A percentile compares a stretch with the other conserved stretches of the same genome.
Conservation (phyloP, 306 rosid genomes). For the Lathyrus oleraceus region DNA sequence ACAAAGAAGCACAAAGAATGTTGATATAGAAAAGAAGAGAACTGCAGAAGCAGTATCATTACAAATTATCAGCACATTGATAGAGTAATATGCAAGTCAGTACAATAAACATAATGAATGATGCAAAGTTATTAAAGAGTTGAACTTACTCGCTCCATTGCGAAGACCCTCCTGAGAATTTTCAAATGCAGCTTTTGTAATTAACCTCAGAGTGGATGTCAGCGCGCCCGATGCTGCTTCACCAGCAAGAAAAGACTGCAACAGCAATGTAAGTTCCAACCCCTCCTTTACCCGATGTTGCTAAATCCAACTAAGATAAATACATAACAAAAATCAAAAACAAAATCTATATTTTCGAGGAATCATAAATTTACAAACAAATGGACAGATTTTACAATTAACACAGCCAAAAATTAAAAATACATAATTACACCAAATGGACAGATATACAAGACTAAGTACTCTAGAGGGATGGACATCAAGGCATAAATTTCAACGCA, state of each 20-base stretch:
- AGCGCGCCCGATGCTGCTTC: conserved; percentile 80
- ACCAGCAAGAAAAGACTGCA: conserved; percentile 85
- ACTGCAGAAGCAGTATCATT: too few species aligned
- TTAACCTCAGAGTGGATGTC: conserved; percentile 73
- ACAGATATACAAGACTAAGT: too few species aligned
- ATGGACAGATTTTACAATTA: conserved; percentile 55
- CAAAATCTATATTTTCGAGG: not conserved
- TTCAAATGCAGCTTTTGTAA: conserved; percentile 78
- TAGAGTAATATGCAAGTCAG: too few species aligned
- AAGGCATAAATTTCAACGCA: too few species aligned
- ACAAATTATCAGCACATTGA: too few species aligned
- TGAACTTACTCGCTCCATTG: conserved; percentile 94
- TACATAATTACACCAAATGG: too few species aligned
- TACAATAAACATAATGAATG: too few species aligned
- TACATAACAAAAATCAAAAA: conserved; percentile 3
- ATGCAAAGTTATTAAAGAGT: too few species aligned
- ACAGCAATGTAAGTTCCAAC: conserved; percentile 65
- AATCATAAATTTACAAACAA: conserved; percentile 5
- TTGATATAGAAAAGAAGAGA: too few species aligned
- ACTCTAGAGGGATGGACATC: too few species aligned
- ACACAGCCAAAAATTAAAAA: conserved; percentile 53
- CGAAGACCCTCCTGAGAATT: conserved; percentile 70
- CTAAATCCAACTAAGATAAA: conserved; percentile 75
- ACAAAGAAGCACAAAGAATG: too few species aligned
- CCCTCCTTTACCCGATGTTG: conserved; percentile 88